Evolutionary conservation across 305 asterid genomes (phyloP).

Genomic region (Fraxinus xanthoxyloides): DNA sequence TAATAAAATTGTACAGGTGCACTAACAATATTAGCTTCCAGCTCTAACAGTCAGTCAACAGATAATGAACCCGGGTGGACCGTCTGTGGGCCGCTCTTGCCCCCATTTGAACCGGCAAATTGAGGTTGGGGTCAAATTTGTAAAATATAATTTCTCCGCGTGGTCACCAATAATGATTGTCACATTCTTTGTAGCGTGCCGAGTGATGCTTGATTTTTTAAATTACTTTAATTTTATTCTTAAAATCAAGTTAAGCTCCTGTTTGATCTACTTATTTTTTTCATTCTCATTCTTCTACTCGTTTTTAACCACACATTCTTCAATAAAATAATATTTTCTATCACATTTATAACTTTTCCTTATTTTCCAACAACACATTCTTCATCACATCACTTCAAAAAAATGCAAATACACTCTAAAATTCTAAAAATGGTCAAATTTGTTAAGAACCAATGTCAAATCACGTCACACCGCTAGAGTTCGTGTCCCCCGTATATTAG

Average conservation of each 20-base stretch:
- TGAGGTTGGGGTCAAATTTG: background rate
- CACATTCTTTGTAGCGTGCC: conserved; percentile 20
- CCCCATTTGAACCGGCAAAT: background rate
- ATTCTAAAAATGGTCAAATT: background rate
- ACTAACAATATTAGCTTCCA: background rate
- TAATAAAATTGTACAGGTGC: too few relatives aligned
- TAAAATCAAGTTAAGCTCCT: background rate
- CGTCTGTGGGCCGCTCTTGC: background rate
- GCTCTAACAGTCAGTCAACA: background rate
- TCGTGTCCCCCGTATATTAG: background rate
- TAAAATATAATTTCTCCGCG: conserved; percentile 42
- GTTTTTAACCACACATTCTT: too few relatives aligned
- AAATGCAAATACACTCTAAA: too few relatives aligned
- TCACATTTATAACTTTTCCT: too few relatives aligned
- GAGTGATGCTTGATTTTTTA: background rate
- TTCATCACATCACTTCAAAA: too few relatives aligned
- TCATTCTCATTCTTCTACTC: too few relatives aligned
- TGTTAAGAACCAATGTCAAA: background rate
- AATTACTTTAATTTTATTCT: background rate
- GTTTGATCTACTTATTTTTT: too few relatives aligned
- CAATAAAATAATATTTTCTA: too few relatives aligned
- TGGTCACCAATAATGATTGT: conserved; percentile 56
- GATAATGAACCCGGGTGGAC: background rate
- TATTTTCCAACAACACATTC: too few relatives aligned
- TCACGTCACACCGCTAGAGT: background rate